A percentile compares a stretch with the other conserved stretches of the same genome.
These are phyloP conservation scores for Flaveria bidentis DNA, from an alignment of 129 eudicot genomes.

Conservation along the genomic window DNA sequence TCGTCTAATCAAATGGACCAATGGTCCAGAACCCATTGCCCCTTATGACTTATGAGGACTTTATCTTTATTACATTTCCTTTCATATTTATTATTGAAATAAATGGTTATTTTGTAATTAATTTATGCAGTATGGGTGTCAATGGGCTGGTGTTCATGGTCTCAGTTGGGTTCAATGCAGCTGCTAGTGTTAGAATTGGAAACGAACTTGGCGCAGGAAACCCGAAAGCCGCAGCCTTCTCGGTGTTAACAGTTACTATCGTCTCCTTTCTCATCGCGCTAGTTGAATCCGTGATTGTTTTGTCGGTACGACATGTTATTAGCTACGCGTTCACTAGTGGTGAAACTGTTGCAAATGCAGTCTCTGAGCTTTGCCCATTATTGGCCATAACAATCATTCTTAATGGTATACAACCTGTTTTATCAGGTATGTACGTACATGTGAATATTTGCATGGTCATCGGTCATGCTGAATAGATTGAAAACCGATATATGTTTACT, in stretches of 20 bases:
- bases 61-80: not conserved
- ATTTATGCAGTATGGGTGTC: conserved; percentile 54
- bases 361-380: conserved; percentile 82
- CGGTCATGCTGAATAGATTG: not conserved
- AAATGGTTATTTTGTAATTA: not conserved
- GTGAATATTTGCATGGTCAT: not conserved
- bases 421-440: not conserved
- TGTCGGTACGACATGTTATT: conserved; percentile 53
- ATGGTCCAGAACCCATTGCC: not conserved
- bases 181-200: conserved; percentile 89
- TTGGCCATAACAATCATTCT: conserved; percentile 72
- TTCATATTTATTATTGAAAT: not conserved
- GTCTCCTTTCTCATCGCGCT: conserved; percentile 59
- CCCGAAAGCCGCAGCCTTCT: conserved; percentile 77
- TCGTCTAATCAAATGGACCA: not conserved
- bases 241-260: conserved; percentile 57
- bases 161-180: conserved; percentile 84
- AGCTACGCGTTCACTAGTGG: conserved; percentile 81
- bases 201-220: conserved; percentile 92
- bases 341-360: conserved; percentile 63
- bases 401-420: conserved; percentile 61
- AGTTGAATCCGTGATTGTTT: conserved; percentile 46
- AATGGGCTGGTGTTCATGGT: conserved; percentile 66
- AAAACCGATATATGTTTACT: not conserved
- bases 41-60: no score